These are phyloP conservation scores for Staphylotrichum tortipilum DNA, from an alignment of 495 filamentous ascomycete species.

Conservation along the genomic window DNA sequence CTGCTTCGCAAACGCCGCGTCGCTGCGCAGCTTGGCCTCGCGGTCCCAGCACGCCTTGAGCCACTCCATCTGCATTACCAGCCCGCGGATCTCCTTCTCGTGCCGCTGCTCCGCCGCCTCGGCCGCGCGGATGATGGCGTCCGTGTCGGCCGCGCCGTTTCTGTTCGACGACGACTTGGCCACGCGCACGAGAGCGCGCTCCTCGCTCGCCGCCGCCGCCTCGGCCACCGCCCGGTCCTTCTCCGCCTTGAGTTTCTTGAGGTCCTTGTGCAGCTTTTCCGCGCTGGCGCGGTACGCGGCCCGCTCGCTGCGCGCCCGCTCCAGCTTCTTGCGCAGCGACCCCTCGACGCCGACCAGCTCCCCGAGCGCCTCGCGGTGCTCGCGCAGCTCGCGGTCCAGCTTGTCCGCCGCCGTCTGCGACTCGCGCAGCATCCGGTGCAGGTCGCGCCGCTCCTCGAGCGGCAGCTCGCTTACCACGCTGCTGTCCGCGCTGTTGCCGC, in stretches of 20 bases:
- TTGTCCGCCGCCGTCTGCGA: constrained; percentile 52
- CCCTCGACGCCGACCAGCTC: constrained; percentile 25
- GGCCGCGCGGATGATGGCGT: constrained; percentile 40
- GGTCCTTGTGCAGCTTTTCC: constrained; percentile 35
- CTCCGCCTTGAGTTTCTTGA: constrained; percentile 31
- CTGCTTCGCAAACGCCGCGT: constrained; percentile 72
- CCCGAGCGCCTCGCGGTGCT: constrained; percentile 30
- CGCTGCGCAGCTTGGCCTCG: constrained; percentile 69
- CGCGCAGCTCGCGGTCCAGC: constrained; percentile 35
- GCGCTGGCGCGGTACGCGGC: constrained; percentile 35
- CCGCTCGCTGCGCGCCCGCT: constrained; percentile 37
- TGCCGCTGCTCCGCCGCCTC: constrained; percentile 54
- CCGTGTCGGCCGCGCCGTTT: constrained; percentile 22
- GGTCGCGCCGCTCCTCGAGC: constrained; percentile 44
- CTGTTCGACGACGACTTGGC: background rate
- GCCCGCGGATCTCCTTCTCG: constrained; percentile 69
- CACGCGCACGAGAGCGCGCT: constrained; percentile 13
- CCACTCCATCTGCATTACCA: constrained; percentile 85
- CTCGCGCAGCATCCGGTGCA: constrained; percentile 58
- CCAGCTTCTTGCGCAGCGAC: constrained; percentile 36
- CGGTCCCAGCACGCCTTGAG: constrained; percentile 67
- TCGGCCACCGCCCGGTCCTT: constrained; percentile 27
- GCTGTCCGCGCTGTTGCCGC: constrained; percentile 23
- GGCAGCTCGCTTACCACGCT: constrained; percentile 25
- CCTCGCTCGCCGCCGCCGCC: constrained; percentile 13